Conservation (phyloP, 139 green algal species). For the Chlorella sorokiniana region DNA sequence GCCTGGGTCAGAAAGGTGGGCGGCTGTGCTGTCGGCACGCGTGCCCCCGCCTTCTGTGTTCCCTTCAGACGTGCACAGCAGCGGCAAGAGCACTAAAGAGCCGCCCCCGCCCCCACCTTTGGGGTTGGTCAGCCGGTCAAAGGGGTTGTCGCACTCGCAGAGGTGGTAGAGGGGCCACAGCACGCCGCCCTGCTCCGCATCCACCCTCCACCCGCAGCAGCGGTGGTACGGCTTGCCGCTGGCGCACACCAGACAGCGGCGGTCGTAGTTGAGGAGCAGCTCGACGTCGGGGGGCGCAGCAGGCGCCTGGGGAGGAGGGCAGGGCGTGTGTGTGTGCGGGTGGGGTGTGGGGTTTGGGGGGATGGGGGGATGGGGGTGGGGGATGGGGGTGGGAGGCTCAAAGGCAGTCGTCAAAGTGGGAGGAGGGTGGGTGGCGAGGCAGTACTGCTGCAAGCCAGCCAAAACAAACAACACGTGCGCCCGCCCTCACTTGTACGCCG, state of each 20-base stretch:
- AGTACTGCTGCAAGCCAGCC: background rate
- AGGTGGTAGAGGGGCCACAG: slow-evolving; percentile 69
- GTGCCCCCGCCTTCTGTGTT: too few relatives aligned
- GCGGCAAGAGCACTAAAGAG: too few relatives aligned
- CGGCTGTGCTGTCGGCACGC: too few relatives aligned
- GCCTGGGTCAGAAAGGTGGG: too few relatives aligned
- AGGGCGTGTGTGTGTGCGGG: background rate
- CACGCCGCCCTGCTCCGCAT: slow-evolving; percentile 50
- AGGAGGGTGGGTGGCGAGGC: too few relatives aligned
- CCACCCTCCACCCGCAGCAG: slow-evolving; percentile 53
- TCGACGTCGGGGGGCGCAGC: slow-evolving; percentile 59
- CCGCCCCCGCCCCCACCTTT: background rate
- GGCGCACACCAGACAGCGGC: slow-evolving; percentile 55
- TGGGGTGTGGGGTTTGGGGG: background rate
- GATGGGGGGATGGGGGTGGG: background rate
- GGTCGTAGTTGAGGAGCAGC: slow-evolving; percentile 48
- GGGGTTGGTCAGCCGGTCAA: background rate
- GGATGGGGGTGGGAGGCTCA: background rate
- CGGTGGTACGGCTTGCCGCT: background rate
- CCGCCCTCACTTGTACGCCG: slow-evolving; percentile 55
- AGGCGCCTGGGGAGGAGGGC: slow-evolving; percentile 57
- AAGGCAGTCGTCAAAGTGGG: too few relatives aligned
- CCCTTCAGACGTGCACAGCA: too few relatives aligned
- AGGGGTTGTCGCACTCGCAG: slow-evolving; percentile 51
- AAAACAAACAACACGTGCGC: background rate